Evolutionary conservation across 108 stramenopile genomes (phyloP).

Genomic region (Skeletonema costatum): DNA sequence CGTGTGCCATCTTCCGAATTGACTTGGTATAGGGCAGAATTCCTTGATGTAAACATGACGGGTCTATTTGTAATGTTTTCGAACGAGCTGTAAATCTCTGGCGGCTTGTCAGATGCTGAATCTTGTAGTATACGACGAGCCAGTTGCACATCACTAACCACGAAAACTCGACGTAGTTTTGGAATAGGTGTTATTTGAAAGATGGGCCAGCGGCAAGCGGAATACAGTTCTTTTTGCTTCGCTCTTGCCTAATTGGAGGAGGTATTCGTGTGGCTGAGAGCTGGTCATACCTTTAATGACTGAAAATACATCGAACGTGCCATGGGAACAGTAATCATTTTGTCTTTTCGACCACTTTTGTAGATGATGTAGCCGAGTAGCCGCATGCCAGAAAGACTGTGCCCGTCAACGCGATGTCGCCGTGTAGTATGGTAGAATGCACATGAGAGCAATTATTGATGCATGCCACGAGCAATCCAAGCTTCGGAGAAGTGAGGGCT

Average conservation of each 20-base stretch:
- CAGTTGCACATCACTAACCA: not conserved
- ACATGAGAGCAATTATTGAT: not conserved
- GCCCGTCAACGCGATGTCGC: too few relatives aligned
- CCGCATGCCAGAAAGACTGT: too few relatives aligned
- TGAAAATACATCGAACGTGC: not conserved
- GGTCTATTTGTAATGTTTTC: not conserved
- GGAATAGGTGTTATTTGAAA: conserved; percentile 8
- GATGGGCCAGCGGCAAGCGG: conserved; percentile 2
- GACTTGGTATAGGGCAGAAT: not conserved
- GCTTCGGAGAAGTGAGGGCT: too few relatives aligned
- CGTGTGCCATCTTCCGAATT: not conserved
- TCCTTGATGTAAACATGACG: not conserved
- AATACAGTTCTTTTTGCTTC: not conserved
- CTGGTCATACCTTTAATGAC: not conserved
- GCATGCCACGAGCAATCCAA: not conserved
- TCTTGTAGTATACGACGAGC: conserved; percentile 6
- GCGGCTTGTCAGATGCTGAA: conserved; percentile 1
- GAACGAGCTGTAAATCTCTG: conserved; percentile 2
- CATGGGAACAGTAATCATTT: not conserved
- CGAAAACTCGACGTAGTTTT: conserved; percentile 8
- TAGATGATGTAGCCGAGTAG: too few relatives aligned
- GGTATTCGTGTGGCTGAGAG: not conserved
- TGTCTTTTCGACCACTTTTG: too few relatives aligned
- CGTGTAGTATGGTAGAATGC: too few relatives aligned
- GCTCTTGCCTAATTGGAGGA: not conserved